These are phyloP conservation scores for Candida ovalis DNA, from an alignment of 805 yeast species.

Conservation along the genomic window DNA sequence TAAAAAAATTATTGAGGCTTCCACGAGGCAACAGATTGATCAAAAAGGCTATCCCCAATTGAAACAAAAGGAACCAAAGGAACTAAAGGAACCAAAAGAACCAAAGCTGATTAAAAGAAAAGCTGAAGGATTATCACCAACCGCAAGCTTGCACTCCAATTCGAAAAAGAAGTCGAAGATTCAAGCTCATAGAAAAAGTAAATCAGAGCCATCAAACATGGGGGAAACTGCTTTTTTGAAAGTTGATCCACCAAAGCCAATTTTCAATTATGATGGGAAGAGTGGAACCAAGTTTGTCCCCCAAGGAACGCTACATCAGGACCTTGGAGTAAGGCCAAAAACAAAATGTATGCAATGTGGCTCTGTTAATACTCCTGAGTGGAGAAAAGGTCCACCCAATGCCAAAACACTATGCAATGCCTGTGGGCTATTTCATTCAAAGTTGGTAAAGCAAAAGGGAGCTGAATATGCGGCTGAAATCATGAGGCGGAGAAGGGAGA, in stretches of 20 bases:
- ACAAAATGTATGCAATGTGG: slow-evolving; percentile 65
- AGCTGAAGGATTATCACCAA: background rate
- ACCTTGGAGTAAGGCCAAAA: slow-evolving; percentile 30
- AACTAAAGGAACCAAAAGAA: background rate
- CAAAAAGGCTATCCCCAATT: too few relatives aligned
- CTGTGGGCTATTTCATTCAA: slow-evolving; percentile 77
- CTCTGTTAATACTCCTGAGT: slow-evolving; percentile 76
- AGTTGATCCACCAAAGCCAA: slow-evolving; percentile 31
- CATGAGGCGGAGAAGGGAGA: slow-evolving; percentile 28
- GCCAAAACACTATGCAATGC: slow-evolving; percentile 85
- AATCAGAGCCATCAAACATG: slow-evolving; percentile 17
- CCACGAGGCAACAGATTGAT: too few relatives aligned
- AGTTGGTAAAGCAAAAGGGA: slow-evolving; percentile 50
- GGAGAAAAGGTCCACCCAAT: slow-evolving; percentile 90
- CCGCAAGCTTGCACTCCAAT: too few relatives aligned
- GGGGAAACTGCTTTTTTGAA: slow-evolving; percentile 28
- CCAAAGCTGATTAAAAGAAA: background rate
- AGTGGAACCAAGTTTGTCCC: slow-evolving; percentile 19
- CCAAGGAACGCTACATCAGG: slow-evolving; percentile 34
- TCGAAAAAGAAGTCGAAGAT: background rate
- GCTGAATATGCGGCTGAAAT: slow-evolving; percentile 36
- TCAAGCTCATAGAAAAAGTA: slow-evolving; percentile 13
- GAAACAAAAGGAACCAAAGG: too few relatives aligned
- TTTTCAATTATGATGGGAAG: slow-evolving; percentile 11
- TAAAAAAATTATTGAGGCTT: too few relatives aligned